These are phyloP conservation scores for Candida silvicultrix DNA, from an alignment of 805 yeast genomes.

Conservation along the genomic window DNA sequence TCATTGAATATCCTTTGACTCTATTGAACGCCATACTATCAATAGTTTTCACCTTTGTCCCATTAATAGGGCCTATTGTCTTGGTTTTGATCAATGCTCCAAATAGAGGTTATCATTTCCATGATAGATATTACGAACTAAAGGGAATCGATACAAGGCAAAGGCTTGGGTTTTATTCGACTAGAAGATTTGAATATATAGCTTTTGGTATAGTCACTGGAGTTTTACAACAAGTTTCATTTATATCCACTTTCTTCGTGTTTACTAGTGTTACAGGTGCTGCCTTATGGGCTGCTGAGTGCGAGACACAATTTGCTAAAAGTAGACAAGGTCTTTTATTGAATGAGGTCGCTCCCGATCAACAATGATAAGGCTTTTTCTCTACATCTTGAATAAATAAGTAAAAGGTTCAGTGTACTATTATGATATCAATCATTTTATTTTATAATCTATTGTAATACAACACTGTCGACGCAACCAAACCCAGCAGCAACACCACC, in stretches of 20 bases:
- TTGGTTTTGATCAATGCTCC: slow-evolving; percentile 48
- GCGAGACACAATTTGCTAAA: slow-evolving; percentile 18
- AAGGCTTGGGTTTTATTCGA: slow-evolving; percentile 29
- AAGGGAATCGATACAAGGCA: slow-evolving; percentile 43
- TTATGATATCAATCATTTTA: no score
- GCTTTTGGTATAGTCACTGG: slow-evolving; percentile 48
- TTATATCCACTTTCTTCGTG: slow-evolving; percentile 44
- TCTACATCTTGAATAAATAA: no score
- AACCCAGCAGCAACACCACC: slow-evolving; percentile 99
- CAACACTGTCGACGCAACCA: slow-evolving; percentile 89
- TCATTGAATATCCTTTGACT: slow-evolving; percentile 34
- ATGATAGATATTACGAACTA: slow-evolving; percentile 49
- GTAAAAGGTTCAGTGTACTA: no score
- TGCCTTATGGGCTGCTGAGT: slow-evolving; percentile 54
- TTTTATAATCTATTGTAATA: slow-evolving; percentile 37
- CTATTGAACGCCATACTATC: slow-evolving; percentile 29
- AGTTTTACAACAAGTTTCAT: slow-evolving; percentile 47
- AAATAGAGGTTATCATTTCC: slow-evolving; percentile 44
- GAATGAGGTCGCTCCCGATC: neutral
- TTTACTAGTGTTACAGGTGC: slow-evolving; percentile 58
- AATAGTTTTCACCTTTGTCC: slow-evolving; percentile 40
- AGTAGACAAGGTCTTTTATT: neutral
- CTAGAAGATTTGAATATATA: slow-evolving; percentile 33
- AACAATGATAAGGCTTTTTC: no score
- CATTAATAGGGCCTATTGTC: slow-evolving; percentile 52